Base-by-base conservation (phyloP, 305 asterid species). In the Solanum aculeatissimum region DNA sequence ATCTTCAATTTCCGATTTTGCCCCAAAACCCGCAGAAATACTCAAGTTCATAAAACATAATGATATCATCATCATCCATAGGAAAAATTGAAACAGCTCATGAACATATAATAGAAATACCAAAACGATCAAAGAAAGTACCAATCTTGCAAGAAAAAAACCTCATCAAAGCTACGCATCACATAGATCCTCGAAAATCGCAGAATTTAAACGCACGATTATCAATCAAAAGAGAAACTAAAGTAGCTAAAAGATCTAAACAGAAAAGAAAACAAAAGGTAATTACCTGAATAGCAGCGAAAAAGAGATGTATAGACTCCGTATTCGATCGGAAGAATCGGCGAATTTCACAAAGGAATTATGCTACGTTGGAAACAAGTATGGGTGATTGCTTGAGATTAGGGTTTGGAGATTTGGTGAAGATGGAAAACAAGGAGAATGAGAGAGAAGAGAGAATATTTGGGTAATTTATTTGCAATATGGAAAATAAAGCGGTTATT, bases 251-350 rank as follows among this genome's bases (percentile, higher is more conserved):
- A 16, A 32, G 57, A 65, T 69, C 38, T 13, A 32, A 6, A 9
- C 38, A 35, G 2, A 18, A 47, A 4, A 15, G 14, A 35, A 63
- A n/a, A n/a, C n/a, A 51, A 60, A 78, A 2, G 29, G 19, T 19
- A 51, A 62, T 19, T 58, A 88, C 90, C 88, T 16, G 85, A 80
- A 83, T 23, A 57, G 75, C 62, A 45, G 47, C 47, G 25, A 43
- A 82, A 82, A 9, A 25, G 9, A 63, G 88, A 87, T 71, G 63
- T 69, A 80, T 21, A 18, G 29, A 70, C 29, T 47, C 55, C 10
- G 82, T 80, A 35, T 16, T 55, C 8, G 63, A 62, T 45, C 43
- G 23, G 68, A 60, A 25, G 21, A 85, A 77, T 25, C n/a, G 45
- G 62, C 38, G 51, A 79, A 7, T 58, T 80, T 75, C 25, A 75